phyloP scores from a whole-genome alignment of 2,329 filamentous ascomycete species.

The Cercospora canescens region DNA sequence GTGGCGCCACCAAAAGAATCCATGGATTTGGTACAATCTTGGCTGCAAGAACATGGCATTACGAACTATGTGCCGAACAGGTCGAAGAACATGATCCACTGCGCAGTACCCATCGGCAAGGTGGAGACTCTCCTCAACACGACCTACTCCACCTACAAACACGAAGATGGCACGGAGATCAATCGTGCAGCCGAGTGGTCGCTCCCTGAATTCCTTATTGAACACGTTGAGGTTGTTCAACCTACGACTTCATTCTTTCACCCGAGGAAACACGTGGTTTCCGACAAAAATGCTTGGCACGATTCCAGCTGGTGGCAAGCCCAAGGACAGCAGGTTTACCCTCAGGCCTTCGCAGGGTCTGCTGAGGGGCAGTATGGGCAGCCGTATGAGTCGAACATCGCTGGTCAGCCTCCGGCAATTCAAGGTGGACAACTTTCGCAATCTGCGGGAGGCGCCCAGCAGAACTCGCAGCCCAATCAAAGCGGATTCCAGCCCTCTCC shows the following conservation, averaged over 20 bases:
- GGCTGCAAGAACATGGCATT: constrained; percentile 57
- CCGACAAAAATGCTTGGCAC: constrained; percentile 2
- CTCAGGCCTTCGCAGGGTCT: constrained; percentile 9
- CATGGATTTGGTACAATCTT: constrained; percentile 54
- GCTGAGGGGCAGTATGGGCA: background rate
- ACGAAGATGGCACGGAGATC: constrained; percentile 52
- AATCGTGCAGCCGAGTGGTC: constrained; percentile 59
- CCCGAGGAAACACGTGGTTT: background rate
- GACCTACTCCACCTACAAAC: constrained; percentile 54
- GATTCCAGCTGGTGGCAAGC: constrained; percentile 5
- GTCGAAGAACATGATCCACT: constrained; percentile 59
- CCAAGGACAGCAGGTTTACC: background rate
- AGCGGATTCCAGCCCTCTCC: background rate
- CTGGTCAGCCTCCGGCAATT: background rate
- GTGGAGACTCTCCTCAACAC: constrained; percentile 58
- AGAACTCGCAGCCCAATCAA: background rate
- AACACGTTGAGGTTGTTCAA: constrained; percentile 60
- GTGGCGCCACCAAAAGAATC: constrained; percentile 55
- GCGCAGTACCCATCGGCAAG: constrained; percentile 51
- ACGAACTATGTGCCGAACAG: constrained; percentile 47
- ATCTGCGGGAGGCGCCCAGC: background rate
- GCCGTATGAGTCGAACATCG: background rate
- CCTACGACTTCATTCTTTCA: constrained; percentile 62
- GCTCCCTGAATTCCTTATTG: constrained; percentile 57
- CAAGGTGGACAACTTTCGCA: background rate